Evolutionary conservation across 2,329 filamentous ascomycete genomes (phyloP).

Genomic region (Chrysosporium queenslandicum): DNA sequence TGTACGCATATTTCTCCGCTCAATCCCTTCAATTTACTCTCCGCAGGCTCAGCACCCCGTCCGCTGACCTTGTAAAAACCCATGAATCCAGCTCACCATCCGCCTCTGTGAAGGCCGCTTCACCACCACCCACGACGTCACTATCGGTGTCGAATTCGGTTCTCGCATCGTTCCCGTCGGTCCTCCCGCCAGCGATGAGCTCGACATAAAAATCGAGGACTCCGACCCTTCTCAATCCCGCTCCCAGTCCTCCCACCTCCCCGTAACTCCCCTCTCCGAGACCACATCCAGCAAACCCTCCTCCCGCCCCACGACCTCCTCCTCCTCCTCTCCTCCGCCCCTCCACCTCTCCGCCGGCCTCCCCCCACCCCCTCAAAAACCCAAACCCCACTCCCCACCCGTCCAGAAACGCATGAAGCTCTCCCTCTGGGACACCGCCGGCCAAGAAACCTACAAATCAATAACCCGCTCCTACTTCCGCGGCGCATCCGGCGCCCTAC

Average conservation of each 20-base stretch:
- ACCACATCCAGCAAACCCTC: conserved; percentile 2
- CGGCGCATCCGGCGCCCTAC: conserved; percentile 63
- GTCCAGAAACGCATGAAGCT: conserved; percentile 77
- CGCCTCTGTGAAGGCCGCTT: conserved; percentile 95
- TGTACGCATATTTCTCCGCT: conserved; percentile 33
- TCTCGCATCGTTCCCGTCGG: conserved; percentile 86
- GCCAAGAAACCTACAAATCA: conserved; percentile 94
- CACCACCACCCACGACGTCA: conserved; percentile 88
- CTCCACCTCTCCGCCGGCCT: conserved; percentile 22
- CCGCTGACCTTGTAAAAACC: not conserved
- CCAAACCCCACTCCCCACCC: conserved; percentile 24
- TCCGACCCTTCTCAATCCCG: conserved; percentile 11
- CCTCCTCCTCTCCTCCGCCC: conserved; percentile 15
- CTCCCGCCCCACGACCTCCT: conserved; percentile 1
- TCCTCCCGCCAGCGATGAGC: conserved; percentile 58
- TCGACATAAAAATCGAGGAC: conserved; percentile 42
- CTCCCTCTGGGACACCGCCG: conserved; percentile 89
- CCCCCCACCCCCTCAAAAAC: conserved; percentile 30
- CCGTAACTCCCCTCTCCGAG: conserved; percentile 11
- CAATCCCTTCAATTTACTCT: not conserved
- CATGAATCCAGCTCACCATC: conserved; percentile 71
- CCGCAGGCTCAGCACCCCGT: not conserved
- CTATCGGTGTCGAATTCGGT: conserved; percentile 93
- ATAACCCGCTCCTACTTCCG: conserved; percentile 92
- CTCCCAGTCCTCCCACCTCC: conserved; percentile 6